Base-by-base conservation (phyloP, 306 rosid genomes). In the Corylus avellana region DNA sequence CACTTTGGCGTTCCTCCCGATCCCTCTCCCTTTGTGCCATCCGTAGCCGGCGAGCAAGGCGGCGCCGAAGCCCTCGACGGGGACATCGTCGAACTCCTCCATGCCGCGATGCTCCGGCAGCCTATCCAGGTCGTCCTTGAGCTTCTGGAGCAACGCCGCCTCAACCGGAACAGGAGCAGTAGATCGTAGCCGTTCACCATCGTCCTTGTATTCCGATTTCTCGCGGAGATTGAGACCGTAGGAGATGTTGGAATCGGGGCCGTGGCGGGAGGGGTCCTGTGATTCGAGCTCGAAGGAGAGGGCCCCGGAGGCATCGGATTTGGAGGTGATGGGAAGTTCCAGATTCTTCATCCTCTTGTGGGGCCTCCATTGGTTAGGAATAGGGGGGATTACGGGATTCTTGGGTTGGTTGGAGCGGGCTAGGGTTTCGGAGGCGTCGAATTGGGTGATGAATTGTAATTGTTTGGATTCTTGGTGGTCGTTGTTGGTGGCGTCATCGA, bases 31-130 rank as follows among this genome's bases (percentile, higher is more conserved):
- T 76, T 92, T 84, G 5, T 64, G 69, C 98, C 98, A 95, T 3
- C 98, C 98, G 58, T 91, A 95, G 7, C 98, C 98, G 1, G 90
- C 82, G 3, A 95, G 94, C 72, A 95, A 56, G 12, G 98, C 98
- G 0, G 88, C 89, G 16, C 87, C 98, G 42, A 84, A 95, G 0
- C 92, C 92, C 85, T 95, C 98, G 1, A 95, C 97, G 0, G 98
- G 81, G 27, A 91, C 85, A 29, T 92, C 96, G 12, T 84, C 77
- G 42, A 82, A 94, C 81, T 94, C 98, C 17, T 88, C 96, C 5
- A 90, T 32, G 1, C 97, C 98, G 22, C 71, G 75, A 54, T 90
- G 79, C 12, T 90, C 97, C 22, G 98, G 98, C 10, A 92, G 51
- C 72, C 83, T 81, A 72, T 75, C 12, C 67, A 94, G 46, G 8